Evolutionary conservation across 257 asterid genomes (phyloP).

Genomic region (Solanum medicagineum): DNA sequence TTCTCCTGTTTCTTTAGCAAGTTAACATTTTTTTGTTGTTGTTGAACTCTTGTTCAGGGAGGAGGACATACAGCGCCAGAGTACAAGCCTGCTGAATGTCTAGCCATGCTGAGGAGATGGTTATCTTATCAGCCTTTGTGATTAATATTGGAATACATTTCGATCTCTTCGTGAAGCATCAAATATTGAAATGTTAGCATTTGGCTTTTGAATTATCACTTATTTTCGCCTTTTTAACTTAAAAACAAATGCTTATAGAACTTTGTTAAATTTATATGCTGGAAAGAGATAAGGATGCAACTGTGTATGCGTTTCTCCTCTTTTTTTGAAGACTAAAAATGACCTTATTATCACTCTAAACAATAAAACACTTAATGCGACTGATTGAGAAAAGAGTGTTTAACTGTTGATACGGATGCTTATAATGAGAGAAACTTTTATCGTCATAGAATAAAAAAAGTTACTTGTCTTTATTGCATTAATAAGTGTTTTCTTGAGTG

Average conservation of each 20-base stretch:
- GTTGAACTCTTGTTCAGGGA: slow-evolving; percentile 4
- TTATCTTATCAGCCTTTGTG: slow-evolving; percentile 10
- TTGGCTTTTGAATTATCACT: background rate
- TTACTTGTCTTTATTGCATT: too few species aligned
- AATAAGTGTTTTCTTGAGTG: too few species aligned
- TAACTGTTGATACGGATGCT: too few species aligned
- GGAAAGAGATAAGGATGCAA: background rate
- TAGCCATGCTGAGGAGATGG: slow-evolving; percentile 21
- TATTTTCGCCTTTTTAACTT: background rate
- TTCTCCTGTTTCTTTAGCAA: background rate
- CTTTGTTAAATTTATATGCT: too few species aligned
- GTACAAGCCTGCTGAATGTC: slow-evolving; percentile 9
- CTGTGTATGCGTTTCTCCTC: background rate
- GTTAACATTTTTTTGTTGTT: background rate
- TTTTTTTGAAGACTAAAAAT: too few species aligned
- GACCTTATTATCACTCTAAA: background rate
- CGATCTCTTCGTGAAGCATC: background rate
- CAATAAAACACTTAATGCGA: background rate
- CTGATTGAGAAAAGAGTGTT: background rate
- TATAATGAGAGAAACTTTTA: too few species aligned
- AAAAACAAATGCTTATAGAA: background rate
- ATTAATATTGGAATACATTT: background rate
- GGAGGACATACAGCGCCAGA: slow-evolving; percentile 23
- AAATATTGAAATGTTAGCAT: background rate
- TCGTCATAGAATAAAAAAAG: too few species aligned